These are phyloP conservation scores for Pyrenophora graminea DNA, from an alignment of 2,329 filamentous ascomycete species.

Conservation along the genomic window DNA sequence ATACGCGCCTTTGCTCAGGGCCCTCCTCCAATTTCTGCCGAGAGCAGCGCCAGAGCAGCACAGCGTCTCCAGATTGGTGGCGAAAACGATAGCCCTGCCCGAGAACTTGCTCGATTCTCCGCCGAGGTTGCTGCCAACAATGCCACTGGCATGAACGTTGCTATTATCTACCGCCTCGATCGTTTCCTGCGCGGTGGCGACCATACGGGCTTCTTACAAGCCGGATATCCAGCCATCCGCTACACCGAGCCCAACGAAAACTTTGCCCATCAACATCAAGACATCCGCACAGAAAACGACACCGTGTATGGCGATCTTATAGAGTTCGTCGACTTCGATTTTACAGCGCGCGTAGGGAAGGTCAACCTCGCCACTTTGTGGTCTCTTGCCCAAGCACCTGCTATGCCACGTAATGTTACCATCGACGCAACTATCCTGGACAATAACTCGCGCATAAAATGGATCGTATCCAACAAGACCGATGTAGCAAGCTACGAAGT, in stretches of 20 bases:
- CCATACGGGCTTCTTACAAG: slow-evolving; percentile 59
- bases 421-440: slow-evolving; percentile 53
- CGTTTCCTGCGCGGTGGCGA: slow-evolving; percentile 62
- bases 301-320: slow-evolving; percentile 60
- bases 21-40: slow-evolving; percentile 47
- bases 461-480: slow-evolving; percentile 50
- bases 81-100: slow-evolving; percentile 61
- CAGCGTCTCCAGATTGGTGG: slow-evolving; percentile 48
- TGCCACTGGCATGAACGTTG: slow-evolving; percentile 59
- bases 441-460: slow-evolving; percentile 58
- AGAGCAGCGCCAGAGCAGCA: slow-evolving; percentile 46
- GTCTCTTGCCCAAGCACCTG: slow-evolving; percentile 59
- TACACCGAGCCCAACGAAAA: slow-evolving; percentile 64
- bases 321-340: slow-evolving; percentile 63
- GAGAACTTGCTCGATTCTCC: slow-evolving; percentile 60
- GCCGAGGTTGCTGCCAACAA: slow-evolving; percentile 59
- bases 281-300: slow-evolving; percentile 55
- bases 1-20: slow-evolving; percentile 61
- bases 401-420: slow-evolving; percentile 55
- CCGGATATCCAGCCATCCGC: slow-evolving; percentile 60
- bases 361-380: slow-evolving; percentile 62
- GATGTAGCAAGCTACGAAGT: slow-evolving; percentile 58
- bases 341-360: slow-evolving; percentile 57
- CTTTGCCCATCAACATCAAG: slow-evolving; percentile 63
- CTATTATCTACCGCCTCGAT: slow-evolving; percentile 61